Evolutionary conservation across 805 yeast species (phyloP).

Genomic region (Brettanomyces custersianus): DNA sequence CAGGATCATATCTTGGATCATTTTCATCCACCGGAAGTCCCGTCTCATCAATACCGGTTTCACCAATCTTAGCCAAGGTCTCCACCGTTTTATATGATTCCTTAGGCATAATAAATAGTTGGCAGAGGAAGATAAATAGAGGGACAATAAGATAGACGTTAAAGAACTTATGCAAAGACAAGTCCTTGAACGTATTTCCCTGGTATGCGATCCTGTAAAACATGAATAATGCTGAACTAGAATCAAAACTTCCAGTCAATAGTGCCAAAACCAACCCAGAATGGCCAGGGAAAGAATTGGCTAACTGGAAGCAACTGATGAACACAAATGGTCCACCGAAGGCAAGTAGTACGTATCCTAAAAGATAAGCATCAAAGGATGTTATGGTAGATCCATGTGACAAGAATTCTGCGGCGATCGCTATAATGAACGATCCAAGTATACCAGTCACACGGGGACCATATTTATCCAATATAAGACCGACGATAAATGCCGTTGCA

Average conservation of each 20-base stretch:
- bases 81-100: constrained; percentile 68
- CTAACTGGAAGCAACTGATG: constrained; percentile 82
- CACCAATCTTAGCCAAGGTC: constrained; percentile 56
- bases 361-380: constrained; percentile 53
- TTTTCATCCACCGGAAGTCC: constrained; percentile 50
- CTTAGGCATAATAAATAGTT: constrained; percentile 70
- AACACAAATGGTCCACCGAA: constrained; percentile 92
- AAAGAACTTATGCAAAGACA: constrained; percentile 55
- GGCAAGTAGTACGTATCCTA: constrained; percentile 71
- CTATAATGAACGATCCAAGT: constrained; percentile 55
- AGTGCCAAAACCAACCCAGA: constrained; percentile 78
- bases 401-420: constrained; percentile 39
- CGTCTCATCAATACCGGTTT: constrained; percentile 66
- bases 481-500: constrained; percentile 74
- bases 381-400: constrained; percentile 16
- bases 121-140: constrained; percentile 63
- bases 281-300: constrained; percentile 75
- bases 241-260: constrained; percentile 89
- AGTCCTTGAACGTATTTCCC: constrained; percentile 22
- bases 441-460: constrained; percentile 81
- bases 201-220: constrained; percentile 62
- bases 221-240: constrained; percentile 83
- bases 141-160: constrained; percentile 65
- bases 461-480: constrained; percentile 61
- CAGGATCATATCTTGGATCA: constrained; percentile 22